Percentiles rank a stretch among this genome's conserved stretches.
Conservation (phyloP, 192 early-diverging fungal species). For the Podochytrium sp. region DNA sequence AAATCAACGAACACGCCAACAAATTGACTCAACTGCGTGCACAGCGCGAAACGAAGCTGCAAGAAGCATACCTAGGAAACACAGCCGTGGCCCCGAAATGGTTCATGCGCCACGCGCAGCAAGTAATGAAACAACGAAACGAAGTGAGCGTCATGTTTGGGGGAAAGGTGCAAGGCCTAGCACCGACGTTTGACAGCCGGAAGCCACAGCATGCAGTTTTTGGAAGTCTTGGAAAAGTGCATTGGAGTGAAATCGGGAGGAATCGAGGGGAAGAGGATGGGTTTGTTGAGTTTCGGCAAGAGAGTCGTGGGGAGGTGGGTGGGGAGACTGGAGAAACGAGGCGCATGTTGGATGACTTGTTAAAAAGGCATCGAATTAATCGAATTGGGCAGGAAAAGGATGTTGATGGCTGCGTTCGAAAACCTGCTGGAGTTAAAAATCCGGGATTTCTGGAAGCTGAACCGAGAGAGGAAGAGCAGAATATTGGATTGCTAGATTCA, state of each 20-base stretch:
- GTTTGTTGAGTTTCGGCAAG: background rate
- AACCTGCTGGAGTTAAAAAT: background rate
- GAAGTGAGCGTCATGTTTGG: conserved; percentile 17
- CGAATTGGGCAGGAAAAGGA: background rate
- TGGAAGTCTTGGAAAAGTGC: conserved; percentile 9
- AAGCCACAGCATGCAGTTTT: conserved; percentile 3
- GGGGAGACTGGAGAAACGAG: background rate
- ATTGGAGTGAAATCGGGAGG: conserved; percentile 5
- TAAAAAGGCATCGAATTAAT: conserved; percentile 12
- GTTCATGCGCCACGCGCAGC: conserved; percentile 9
- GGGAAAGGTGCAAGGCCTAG: conserved; percentile 8
- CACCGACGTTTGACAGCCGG: background rate
- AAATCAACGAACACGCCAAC: conserved; percentile 1
- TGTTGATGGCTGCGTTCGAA: background rate
- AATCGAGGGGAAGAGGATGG: background rate
- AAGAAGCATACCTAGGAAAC: conserved; percentile 10
- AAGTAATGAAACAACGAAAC: background rate
- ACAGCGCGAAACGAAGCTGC: conserved; percentile 8
- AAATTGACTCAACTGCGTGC: conserved; percentile 16
- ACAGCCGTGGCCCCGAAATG: conserved; percentile 2
- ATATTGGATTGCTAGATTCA: background rate
- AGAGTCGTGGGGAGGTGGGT: background rate
- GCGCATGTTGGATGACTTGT: conserved; percentile 2
- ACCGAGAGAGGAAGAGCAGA: background rate
- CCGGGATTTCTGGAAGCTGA: background rate